Base-by-base conservation (phyloP, 306 rosid species). In the Oxytropis ochrocephala region DNA sequence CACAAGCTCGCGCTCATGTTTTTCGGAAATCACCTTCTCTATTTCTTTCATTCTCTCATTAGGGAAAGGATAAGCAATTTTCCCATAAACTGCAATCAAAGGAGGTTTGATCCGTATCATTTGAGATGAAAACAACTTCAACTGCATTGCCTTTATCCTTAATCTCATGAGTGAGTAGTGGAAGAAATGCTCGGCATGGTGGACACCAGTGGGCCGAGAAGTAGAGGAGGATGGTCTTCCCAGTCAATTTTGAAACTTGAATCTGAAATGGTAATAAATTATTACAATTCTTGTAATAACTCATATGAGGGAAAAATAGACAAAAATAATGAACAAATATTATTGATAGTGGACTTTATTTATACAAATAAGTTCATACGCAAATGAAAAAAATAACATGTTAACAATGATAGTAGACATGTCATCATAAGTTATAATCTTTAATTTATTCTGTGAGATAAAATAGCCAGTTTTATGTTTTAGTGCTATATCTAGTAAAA, bases 181-280 rank as follows among this genome's bases (percentile, higher is more conserved):
- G 98, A 24, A 84, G 68, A 80, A 92, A 89, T 49, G 88, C 88
- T n/a, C 88, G 88, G 75, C 92, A 89, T 30, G 92, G 91, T 32
- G 89, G 87, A 68, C 95, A 86, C 95, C 96, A 87, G 7, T 88
- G 89, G 11, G 91, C 98, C 32, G 96, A 89, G 85, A 92, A 92
- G 76, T 89, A 92, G 16, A 92, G 84, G 42, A 92, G 85, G 65
- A 92, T 68, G 44, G 36, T 86, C 83, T 84, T 87, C 64, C 96
- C 95, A 57, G 78, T 79, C 14, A 92, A 73, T 60, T 83, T 87
- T 8, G 88, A 83, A 48, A 92, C 91, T 0, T 70, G 89, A 55
- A 89, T 57, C 98, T 89, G 3, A n/a, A 11, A 6, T 27, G 39
- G n/a, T 1, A 50, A 7, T 1, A 21, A 2, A 2, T 21, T 21